Base-by-base conservation (phyloP, 2,329 filamentous ascomycete genomes). In the Xenosphaeropsis pyriputrescens region DNA sequence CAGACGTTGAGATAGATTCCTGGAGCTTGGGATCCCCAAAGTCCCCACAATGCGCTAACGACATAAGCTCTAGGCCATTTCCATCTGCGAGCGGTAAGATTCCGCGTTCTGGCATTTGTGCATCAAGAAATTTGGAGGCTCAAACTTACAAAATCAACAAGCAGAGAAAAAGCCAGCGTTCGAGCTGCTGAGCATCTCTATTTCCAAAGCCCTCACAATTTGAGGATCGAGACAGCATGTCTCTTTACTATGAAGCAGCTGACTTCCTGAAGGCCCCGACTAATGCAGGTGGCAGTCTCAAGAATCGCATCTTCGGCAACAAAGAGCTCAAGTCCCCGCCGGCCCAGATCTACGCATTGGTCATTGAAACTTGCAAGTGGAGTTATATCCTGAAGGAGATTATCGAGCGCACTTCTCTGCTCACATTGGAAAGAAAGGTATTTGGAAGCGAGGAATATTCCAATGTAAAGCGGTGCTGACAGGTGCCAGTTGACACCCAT, bases 191-290 rank as follows among this genome's bases (percentile, higher is more conserved):
- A 11, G 12, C 22, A 11, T 26, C 8, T 26, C 22, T 26, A 9
- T 26, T 5, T 9, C 12, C 22, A 26, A 26, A 26, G 3, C 5
- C 12, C 22, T 26, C 22, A 26, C 8, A 26, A 26, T 26, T 8
- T 26, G 22, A 26, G 22, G 8, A 11, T 9, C 8, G 22, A 26
- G 22, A 26, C 32, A 42, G 34, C 29, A 96, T 96, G 89, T 93
- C 88, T 35, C 79, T 98, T 40, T 98, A 98, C 57, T 82, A 93
- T 56, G 91, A 96, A 63, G 82, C 88, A 6, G 85, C 82, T 4
- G 69, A 77, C 12, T 65, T 95, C 29, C 62, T 98, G 39, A 70
- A 71, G 4, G 70, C 68, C 6, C 61, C 75, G 3, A 62, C 72
- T 1, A 70, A 72, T n/a, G 61, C 67, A 3, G 79, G 80, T n/a